Base-by-base conservation (phyloP, 768 basidiomycete genomes). In the Pisolithus orientalis region DNA sequence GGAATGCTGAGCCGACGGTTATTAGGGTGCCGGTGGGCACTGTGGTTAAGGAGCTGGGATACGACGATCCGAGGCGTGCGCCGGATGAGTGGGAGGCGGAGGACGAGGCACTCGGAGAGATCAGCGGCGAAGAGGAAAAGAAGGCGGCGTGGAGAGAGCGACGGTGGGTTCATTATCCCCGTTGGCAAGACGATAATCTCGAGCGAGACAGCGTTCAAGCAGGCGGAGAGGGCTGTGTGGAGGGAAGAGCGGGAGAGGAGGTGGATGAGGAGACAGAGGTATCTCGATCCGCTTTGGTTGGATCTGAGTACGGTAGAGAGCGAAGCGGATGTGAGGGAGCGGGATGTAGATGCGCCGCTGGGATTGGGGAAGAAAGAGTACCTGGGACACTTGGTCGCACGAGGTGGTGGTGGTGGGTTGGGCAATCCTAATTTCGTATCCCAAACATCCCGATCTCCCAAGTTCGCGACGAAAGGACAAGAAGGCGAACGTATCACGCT, bases 1-100 rank as follows among this genome's bases (percentile, higher is more conserved):
- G 78, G 57, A 77, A 78, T 50, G 91, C 84, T 0, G 64, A 78
- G 2, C 90, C 94, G 2, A 74, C 82, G 5, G 71, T 93, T 45
- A 78, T 98, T 53, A 76, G 77, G 44, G 93, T 98, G 0, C 95
- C 95, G 0, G 68, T 95, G 0, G 95, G 95, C 0, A 98, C 95
- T 2, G 81, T 97, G 50, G 85, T 97, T 5, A 79, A 82, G 31
- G 85, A 94, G 61, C 72, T 96, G 39, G 66, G 78, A 4, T 75
- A 77, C 44, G 79, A 80, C 43, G 89, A 91, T 57, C 79, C 82
- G 2, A 73, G 84, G 31, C 76, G 85, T 34, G 71, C 75, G 25
- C 77, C 78, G 53, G 81, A 87, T 62, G 81, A 81, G 58, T 89
- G 86, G 78, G 87, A 88, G 65, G 78, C 78, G 0, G 86, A 90